Percentiles rank a stretch among this genome's conserved stretches.
Conservation (phyloP, 176 grass and related monocot species). For the Neostapfia colusana region DNA sequence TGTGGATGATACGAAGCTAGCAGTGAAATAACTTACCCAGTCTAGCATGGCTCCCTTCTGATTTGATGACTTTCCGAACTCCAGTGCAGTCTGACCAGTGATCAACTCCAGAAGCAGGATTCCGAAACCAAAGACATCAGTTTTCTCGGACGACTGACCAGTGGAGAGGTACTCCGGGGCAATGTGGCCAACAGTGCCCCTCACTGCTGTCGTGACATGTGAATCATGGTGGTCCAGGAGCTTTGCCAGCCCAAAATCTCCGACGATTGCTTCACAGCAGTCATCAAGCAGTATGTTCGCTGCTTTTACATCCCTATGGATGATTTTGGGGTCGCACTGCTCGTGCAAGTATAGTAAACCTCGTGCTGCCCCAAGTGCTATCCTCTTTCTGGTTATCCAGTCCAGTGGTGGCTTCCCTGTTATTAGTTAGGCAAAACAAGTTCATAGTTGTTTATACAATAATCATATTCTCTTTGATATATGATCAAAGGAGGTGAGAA, state of each 20-base stretch:
- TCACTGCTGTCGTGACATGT: slow-evolving; percentile 80
- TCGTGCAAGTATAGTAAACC: slow-evolving; percentile 84
- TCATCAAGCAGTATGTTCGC: slow-evolving; percentile 82
- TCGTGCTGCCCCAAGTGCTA: slow-evolving; percentile 74
- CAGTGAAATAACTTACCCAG: slow-evolving; percentile 67
- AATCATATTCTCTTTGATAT: slow-evolving; percentile 19
- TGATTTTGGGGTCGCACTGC: slow-evolving; percentile 93
- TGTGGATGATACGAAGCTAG: slow-evolving; percentile 11
- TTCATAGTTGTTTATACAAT: slow-evolving; percentile 21
- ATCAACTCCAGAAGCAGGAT: slow-evolving; percentile 80
- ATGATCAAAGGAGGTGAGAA: slow-evolving; percentile 6
- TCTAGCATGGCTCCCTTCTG: slow-evolving; percentile 92
- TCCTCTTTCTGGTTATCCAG: slow-evolving; percentile 76
- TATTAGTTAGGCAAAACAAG: slow-evolving; percentile 20
- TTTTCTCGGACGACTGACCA: slow-evolving; percentile 88
- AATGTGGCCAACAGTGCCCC: slow-evolving; percentile 84
- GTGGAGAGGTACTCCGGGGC: slow-evolving; percentile 90
- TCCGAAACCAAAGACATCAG: slow-evolving; percentile 84
- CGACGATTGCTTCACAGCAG: slow-evolving; percentile 67
- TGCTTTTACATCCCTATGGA: slow-evolving; percentile 87
- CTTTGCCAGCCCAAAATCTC: slow-evolving; percentile 89
- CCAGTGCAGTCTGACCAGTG: slow-evolving; percentile 71
- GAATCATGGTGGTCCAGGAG: slow-evolving; percentile 79
- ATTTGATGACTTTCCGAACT: slow-evolving; percentile 80
- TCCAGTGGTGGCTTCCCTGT: slow-evolving; percentile 74